A percentile compares a stretch with the other conserved stretches of the same genome.
These are phyloP conservation scores for Ephemerocybe angulata DNA, from an alignment of 768 basidiomycete species.

Conservation along the genomic window DNA sequence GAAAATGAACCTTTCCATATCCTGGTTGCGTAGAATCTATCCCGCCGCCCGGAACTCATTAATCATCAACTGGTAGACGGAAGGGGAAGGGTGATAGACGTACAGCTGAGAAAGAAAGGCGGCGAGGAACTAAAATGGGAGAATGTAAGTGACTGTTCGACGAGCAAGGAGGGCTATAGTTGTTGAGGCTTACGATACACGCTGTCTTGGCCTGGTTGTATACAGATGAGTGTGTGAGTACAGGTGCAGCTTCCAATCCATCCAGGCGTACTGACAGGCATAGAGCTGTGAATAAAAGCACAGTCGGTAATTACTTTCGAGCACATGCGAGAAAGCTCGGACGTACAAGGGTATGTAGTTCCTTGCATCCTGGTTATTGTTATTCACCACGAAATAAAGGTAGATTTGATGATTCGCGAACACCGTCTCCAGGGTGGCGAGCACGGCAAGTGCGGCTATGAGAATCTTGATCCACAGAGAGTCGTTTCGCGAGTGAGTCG, in stretches of 20 bases:
- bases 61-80: neutral
- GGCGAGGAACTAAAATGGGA: no score
- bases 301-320: neutral
- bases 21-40: neutral
- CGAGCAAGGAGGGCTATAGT: neutral
- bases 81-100: neutral
- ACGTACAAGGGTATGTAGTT: neutral
- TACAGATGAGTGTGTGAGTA: neutral
- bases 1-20: neutral
- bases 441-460: neutral
- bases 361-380: neutral
- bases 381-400: neutral
- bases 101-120: conserved; percentile 2
- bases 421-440: neutral
- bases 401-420: conserved; percentile 6
- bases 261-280: neutral
- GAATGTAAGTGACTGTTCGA: neutral
- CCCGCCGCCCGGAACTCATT: neutral
- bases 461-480: neutral
- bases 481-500: conserved; percentile 2
- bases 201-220: neutral
- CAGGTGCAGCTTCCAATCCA: neutral
- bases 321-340: no score
- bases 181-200: neutral
- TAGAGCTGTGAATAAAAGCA: neutral